phyloP scores from a whole-genome alignment of 2,329 filamentous ascomycete genomes.

The Trichothecium sympodiale region DNA sequence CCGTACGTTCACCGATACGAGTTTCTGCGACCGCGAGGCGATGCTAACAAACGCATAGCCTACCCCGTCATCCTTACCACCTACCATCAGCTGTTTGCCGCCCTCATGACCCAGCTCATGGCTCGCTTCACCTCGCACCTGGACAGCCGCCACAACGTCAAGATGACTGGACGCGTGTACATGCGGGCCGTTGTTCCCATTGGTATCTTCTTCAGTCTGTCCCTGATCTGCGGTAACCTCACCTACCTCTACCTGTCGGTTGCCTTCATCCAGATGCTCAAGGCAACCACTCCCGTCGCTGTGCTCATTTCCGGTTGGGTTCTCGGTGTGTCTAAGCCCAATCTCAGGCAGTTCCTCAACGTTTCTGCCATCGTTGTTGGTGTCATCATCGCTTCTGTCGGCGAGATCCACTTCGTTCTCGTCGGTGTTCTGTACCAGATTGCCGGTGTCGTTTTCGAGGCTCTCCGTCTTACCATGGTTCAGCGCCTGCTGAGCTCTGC shows the following conservation, averaged over 20 bases:
- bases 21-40: neutral
- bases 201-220: constrained; percentile 89
- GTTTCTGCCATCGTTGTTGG: constrained; percentile 91
- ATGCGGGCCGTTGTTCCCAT: constrained; percentile 89
- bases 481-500: constrained; percentile 70
- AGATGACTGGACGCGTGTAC: constrained; percentile 94
- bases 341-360: constrained; percentile 79
- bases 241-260: constrained; percentile 93
- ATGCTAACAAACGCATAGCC: constrained; percentile 26
- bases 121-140: constrained; percentile 82
- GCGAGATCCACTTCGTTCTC: constrained; percentile 88
- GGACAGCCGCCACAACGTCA: constrained; percentile 89
- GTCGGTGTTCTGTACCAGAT: constrained; percentile 71
- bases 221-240: constrained; percentile 91
- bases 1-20: constrained; percentile 26
- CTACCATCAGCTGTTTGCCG: constrained; percentile 91
- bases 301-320: constrained; percentile 84
- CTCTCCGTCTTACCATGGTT: constrained; percentile 73
- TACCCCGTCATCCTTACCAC: constrained; percentile 79
- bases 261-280: constrained; percentile 98
- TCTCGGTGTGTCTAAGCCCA: constrained; percentile 73
- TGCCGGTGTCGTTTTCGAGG: constrained; percentile 70
- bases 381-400: constrained; percentile 87
- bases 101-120: constrained; percentile 86
- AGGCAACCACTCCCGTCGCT: constrained; percentile 92